A percentile compares a stretch with the other conserved stretches of the same genome.
Evolutionary conservation across 441 rosid species (phyloP).

Genomic region (Geranium incanum): DNA sequence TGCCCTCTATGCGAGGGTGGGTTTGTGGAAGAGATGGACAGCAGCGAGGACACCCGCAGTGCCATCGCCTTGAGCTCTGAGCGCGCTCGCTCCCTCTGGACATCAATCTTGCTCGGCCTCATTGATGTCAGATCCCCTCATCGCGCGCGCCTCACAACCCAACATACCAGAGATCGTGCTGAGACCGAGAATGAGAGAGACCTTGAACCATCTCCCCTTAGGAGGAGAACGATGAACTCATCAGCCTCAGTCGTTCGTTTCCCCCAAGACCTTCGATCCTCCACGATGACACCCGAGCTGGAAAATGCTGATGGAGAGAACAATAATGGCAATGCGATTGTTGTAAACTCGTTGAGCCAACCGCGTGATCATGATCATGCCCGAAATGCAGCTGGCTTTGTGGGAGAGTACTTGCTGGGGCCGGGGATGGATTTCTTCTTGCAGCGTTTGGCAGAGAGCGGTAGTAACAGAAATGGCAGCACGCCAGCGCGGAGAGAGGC

Average conservation of each 20-base stretch:
- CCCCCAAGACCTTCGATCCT: constrained; percentile 33
- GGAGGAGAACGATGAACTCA: constrained; percentile 32
- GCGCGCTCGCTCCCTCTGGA: constrained; percentile 37
- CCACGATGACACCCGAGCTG: constrained; percentile 20
- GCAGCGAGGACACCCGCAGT: constrained; percentile 16
- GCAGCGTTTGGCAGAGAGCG: constrained; percentile 68
- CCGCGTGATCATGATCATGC: constrained; percentile 19
- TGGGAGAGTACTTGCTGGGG: constrained; percentile 56
- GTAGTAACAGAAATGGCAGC: constrained; percentile 53
- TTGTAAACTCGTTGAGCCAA: constrained; percentile 37
- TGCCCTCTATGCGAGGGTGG: constrained; percentile 48
- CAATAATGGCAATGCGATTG: constrained; percentile 20
- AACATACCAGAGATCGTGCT: neutral
- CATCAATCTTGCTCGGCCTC: constrained; percentile 44
- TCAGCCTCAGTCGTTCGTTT: constrained; percentile 22
- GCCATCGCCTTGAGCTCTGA: constrained; percentile 32
- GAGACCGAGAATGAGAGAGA: constrained; percentile 33
- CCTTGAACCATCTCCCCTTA: constrained; percentile 26
- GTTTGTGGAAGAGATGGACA: constrained; percentile 41
- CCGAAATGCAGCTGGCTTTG: constrained; percentile 22
- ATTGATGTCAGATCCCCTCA: constrained; percentile 27
- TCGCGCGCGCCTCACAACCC: constrained; percentile 13
- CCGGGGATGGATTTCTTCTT: constrained; percentile 70
- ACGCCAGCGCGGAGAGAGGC: constrained; percentile 63
- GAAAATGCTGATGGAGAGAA: constrained; percentile 23